Evolutionary conservation across 805 yeast genomes (phyloP), one percentile per base, ranked within the genome.

Genomic region (Ogataea ramenticola): DNA sequence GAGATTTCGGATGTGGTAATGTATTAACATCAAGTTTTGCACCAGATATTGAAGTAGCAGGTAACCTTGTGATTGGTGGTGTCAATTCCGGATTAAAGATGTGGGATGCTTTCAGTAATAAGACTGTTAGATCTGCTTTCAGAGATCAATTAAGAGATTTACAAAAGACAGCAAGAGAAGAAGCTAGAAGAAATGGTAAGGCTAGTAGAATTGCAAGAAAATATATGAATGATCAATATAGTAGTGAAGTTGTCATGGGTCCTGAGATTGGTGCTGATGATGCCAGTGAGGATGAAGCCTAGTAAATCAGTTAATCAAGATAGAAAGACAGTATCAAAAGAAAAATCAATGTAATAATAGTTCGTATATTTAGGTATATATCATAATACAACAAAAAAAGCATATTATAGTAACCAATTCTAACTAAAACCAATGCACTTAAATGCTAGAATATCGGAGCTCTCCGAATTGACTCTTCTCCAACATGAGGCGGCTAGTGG

Each of bases 1-100:
- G 97, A 60, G 96, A 93, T 66, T 82, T 93, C 54, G 97, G 90
- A 52, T 86, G 89, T 43, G 99, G 99, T 48, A 89, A 88, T 60
- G 96, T 91, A 19, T 76, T 93, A 54, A 73, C 88, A 3, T 71
- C 86, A 11, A 67, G 84, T 10, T 93, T 89, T 71, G 93, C 96
- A 2, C 83, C 88, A 40, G 98, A 93, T 62, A 66, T 77, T 44
- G 96, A 86, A 64, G 57, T 84, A 39, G 79, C 89, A 2, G 97
- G 97, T 48, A 77, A 84, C 59, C 62, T 93, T 50, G 80, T 81
- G 19, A 75, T 88, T 48, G 98, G 96, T 53, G 99, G 99, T 57
- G 87, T 85, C 36, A 74, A 75, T 42, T 83, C 89, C 16, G 83
- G 85, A 14, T 70, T 93, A 62, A 90, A 89, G 68, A 75, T 93